Percentiles rank a stretch among this genome's conserved stretches.
Evolutionary conservation across 305 asterid genomes (phyloP).

Genomic region (Ilex paraguariensis): DNA sequence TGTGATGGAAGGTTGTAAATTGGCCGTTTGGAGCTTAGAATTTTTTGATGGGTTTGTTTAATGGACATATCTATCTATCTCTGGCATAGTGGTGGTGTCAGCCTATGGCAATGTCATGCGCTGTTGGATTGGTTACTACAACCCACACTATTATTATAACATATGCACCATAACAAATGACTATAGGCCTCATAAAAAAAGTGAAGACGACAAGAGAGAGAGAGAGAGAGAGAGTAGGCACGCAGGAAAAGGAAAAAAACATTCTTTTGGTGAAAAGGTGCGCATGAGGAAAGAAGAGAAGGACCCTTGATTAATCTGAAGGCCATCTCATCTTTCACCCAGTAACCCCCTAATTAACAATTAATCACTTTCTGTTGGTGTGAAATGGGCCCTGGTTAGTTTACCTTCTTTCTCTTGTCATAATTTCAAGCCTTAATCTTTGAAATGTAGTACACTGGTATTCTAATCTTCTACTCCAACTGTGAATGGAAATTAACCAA

Average conservation of each 20-base stretch:
- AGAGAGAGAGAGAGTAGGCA: slow-evolving; percentile 20
- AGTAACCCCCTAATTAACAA: slow-evolving; percentile 8
- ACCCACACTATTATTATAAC: too few relatives aligned
- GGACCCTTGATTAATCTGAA: slow-evolving; percentile 10
- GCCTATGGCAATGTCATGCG: neutral
- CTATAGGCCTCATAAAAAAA: slow-evolving; percentile 11
- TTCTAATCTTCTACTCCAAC: too few relatives aligned
- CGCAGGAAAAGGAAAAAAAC: slow-evolving; percentile 31
- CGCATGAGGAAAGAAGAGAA: neutral
- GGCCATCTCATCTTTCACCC: slow-evolving; percentile 16
- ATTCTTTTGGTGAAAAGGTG: slow-evolving; percentile 4
- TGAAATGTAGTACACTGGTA: too few relatives aligned
- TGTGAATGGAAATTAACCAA: too few relatives aligned
- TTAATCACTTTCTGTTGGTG: slow-evolving; percentile 11
- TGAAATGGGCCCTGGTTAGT: too few relatives aligned
- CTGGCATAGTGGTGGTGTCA: neutral
- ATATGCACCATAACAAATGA: slow-evolving; percentile 3
- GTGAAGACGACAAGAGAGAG: slow-evolving; percentile 6
- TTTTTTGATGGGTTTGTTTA: slow-evolving; percentile 20
- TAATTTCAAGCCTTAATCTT: too few relatives aligned
- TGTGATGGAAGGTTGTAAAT: slow-evolving; percentile 23
- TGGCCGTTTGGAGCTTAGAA: slow-evolving; percentile 18
- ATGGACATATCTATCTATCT: too few relatives aligned
- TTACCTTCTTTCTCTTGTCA: too few relatives aligned
- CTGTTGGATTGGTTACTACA: too few relatives aligned